phyloP scores from a whole-genome alignment of 768 basidiomycete genomes.

The Lyophyllum semitale region DNA sequence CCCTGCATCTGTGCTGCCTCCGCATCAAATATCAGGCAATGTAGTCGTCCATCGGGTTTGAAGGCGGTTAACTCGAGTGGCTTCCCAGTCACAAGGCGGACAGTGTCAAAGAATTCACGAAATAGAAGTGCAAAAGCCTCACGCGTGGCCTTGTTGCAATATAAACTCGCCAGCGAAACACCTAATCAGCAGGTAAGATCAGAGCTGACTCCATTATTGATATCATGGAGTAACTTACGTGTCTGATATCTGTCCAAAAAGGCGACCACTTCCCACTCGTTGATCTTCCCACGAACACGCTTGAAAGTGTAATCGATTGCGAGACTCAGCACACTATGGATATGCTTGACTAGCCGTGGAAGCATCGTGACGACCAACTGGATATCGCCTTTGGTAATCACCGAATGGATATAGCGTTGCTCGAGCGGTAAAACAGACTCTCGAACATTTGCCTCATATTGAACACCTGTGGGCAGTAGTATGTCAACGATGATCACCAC shows the following conservation, averaged over 20 bases:
- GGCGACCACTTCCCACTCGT: constrained; percentile 24
- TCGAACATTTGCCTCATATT: neutral
- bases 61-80: constrained; percentile 13
- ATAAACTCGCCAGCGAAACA: constrained; percentile 14
- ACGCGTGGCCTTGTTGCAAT: constrained; percentile 12
- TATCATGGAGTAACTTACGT: no score
- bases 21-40: neutral
- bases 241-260: constrained; percentile 7
- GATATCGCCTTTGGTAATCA: neutral
- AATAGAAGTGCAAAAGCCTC: constrained; percentile 15
- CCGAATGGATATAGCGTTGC: neutral
- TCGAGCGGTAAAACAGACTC: neutral
- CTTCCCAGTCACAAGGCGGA: constrained; percentile 12
- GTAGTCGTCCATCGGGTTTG: constrained; percentile 12
- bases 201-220: no score
- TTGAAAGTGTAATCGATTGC: constrained; percentile 25
- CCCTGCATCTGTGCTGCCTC: constrained; percentile 6
- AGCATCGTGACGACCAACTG: constrained; percentile 6
- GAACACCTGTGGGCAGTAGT: neutral
- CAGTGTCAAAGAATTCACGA: constrained; percentile 10
- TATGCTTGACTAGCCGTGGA: constrained; percentile 2
- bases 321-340: constrained; percentile 14
- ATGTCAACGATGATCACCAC: neutral
- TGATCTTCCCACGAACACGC: constrained; percentile 16
- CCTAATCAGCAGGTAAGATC: no score